Percentiles rank a stretch among this genome's conserved stretches.
Evolutionary conservation across 495 filamentous ascomycete genomes (phyloP).

Genomic region (Daldinia concentrica): DNA sequence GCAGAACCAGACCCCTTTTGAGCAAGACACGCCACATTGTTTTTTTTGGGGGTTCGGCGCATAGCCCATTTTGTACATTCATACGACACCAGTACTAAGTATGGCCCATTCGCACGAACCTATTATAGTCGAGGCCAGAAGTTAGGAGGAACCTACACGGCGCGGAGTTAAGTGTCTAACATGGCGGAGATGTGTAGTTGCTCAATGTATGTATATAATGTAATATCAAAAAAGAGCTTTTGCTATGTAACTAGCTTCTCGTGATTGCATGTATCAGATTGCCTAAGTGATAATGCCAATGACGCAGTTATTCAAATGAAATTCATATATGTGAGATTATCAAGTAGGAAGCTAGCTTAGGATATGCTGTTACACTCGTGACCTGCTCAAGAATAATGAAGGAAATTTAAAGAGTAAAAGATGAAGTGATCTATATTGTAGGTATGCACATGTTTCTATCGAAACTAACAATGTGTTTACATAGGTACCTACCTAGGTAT

Average conservation of each 20-base stretch:
- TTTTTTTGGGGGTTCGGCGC: constrained; percentile 33
- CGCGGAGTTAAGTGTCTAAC: constrained; percentile 27
- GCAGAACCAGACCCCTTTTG: constrained; percentile 7
- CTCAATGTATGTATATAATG: constrained; percentile 40
- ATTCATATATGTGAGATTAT: not conserved
- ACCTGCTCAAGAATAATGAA: too few relatives aligned
- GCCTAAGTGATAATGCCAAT: not conserved
- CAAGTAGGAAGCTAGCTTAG: not conserved
- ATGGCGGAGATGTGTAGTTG: constrained; percentile 29
- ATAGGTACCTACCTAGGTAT: too few relatives aligned
- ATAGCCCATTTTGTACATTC: constrained; percentile 40
- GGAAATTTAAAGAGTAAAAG: too few relatives aligned
- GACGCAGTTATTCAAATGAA: not conserved
- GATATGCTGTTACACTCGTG: too few relatives aligned
- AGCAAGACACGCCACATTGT: constrained; percentile 19
- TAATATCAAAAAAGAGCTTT: constrained; percentile 36
- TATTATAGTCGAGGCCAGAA: constrained; percentile 8
- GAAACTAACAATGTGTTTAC: too few relatives aligned
- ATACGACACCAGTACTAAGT: constrained; percentile 23
- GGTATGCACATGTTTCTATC: too few relatives aligned
- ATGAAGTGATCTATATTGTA: too few relatives aligned
- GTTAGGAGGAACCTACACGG: constrained; percentile 10
- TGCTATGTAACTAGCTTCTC: constrained; percentile 25
- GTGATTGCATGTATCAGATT: constrained; percentile 7
- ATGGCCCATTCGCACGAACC: constrained; percentile 18